Evolutionary conservation across 768 basidiomycete species (phyloP).

Genomic region (Tricholoma sp.): DNA sequence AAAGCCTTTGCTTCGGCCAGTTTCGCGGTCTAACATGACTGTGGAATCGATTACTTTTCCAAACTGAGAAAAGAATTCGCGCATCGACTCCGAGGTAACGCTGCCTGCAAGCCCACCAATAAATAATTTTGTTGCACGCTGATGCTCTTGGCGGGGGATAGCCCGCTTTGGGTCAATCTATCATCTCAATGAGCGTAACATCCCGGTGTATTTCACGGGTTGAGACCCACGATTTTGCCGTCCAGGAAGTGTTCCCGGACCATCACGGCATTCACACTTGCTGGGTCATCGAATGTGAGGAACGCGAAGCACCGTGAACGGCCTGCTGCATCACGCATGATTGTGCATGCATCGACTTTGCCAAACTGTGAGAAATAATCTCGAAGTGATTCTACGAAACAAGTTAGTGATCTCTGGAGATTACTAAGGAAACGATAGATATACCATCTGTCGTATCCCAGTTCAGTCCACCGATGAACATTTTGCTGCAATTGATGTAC

Average conservation of each 20-base stretch:
- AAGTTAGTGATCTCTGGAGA: constrained; percentile 34
- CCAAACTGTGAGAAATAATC: constrained; percentile 96
- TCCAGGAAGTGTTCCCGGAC: constrained; percentile 91
- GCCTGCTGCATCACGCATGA: constrained; percentile 96
- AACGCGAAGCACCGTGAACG: constrained; percentile 98
- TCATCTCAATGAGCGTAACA: background rate
- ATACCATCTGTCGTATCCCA: constrained; percentile 99
- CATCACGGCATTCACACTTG: constrained; percentile 94
- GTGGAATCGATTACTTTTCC: constrained; percentile 97
- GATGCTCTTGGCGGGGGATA: constrained; percentile 93
- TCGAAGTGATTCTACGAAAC: constrained; percentile 59
- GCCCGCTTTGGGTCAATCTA: constrained; percentile 99
- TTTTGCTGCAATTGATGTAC: constrained; percentile 66
- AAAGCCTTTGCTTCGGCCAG: constrained; percentile 92
- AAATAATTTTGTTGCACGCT: constrained; percentile 90
- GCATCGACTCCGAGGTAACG: constrained; percentile 92
- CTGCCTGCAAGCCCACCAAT: constrained; percentile 91
- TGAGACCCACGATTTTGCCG: constrained; percentile 84
- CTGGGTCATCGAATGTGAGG: constrained; percentile 90
- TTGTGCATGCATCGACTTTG: constrained; percentile 94
- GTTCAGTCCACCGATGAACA: constrained; percentile 99
- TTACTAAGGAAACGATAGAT: constrained; percentile 36
- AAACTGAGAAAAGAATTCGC: constrained; percentile 88
- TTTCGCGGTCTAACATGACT: constrained; percentile 97
- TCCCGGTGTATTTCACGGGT: background rate